Conservation (phyloP, 345 rosid species). For the Aquilaria malaccensis region DNA sequence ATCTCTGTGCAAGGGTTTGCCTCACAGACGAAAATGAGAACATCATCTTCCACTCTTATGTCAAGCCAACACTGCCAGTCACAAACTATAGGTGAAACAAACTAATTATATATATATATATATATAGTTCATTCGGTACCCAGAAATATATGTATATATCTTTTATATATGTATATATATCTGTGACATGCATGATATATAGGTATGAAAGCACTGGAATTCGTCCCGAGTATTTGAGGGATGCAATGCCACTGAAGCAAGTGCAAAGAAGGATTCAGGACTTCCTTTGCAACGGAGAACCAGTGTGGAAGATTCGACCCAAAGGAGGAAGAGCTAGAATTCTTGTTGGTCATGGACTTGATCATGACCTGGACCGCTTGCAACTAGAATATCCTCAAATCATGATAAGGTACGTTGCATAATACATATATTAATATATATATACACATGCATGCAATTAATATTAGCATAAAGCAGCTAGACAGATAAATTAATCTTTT, state of each 20-base stretch:
- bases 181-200: not conserved
- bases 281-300: constrained; percentile 81
- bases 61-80: constrained; percentile 65
- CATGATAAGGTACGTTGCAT: constrained; percentile 56
- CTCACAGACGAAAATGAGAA: constrained; percentile 70
- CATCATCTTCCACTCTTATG: constrained; percentile 64
- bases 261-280: constrained; percentile 81
- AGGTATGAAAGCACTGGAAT: constrained; percentile 85
- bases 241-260: constrained; percentile 62
- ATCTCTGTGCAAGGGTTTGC: constrained; percentile 76
- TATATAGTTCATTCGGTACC: not conserved
- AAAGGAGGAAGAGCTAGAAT: constrained; percentile 74
- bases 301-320: constrained; percentile 89
- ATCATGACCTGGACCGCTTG: constrained; percentile 66
- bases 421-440: not conserved
- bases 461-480: constrained; percentile 5
- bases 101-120: not conserved
- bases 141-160: not conserved
- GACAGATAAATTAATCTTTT: not conserved
- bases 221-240: constrained; percentile 61
- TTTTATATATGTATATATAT: not conserved
- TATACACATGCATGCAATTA: not conserved
- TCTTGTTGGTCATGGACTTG: constrained; percentile 90
- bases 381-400: constrained; percentile 72
- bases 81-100: constrained; percentile 57